Conservation (phyloP, 2,329 filamentous ascomycete genomes). For the Phaeosphaeriaceae sp. region DNA sequence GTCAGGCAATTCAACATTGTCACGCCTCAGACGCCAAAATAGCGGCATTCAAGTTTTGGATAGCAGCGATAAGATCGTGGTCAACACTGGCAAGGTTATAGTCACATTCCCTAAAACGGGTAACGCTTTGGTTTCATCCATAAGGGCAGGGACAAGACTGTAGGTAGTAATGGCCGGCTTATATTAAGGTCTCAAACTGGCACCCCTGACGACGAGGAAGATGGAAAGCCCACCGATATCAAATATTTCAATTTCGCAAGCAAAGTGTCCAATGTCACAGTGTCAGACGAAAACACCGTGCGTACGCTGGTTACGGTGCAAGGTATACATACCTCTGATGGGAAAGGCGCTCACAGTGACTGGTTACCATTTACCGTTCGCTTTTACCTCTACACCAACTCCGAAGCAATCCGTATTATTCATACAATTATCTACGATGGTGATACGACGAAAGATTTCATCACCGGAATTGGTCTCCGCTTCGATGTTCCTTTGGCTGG, state of each 20-base stretch:
- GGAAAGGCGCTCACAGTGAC: conserved; percentile 45
- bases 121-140: conserved; percentile 35
- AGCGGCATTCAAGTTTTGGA: conserved; percentile 31
- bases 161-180: conserved; percentile 50
- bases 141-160: conserved; percentile 46
- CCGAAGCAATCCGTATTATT: conserved; percentile 60
- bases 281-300: conserved; percentile 52
- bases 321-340: conserved; percentile 44
- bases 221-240: conserved; percentile 45
- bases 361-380: conserved; percentile 64
- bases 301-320: conserved; percentile 57
- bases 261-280: conserved; percentile 58
- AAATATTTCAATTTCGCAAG: conserved; percentile 57
- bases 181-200: conserved; percentile 61
- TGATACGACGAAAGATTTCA: conserved; percentile 57
- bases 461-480: conserved; percentile 61
- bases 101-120: conserved; percentile 45
- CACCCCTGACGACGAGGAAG: conserved; percentile 50
- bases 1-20: conserved; percentile 20
- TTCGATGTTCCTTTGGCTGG: conserved; percentile 62
- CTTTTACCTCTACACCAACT: conserved; percentile 66
- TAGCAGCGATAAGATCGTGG: conserved; percentile 27
- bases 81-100: conserved; percentile 43
- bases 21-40: conserved; percentile 18
- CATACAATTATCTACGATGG: conserved; percentile 65